These are phyloP conservation scores for Brachypodium distachyon DNA, from an alignment of 202 grass and related monocot species.

Conservation along the genomic window DNA sequence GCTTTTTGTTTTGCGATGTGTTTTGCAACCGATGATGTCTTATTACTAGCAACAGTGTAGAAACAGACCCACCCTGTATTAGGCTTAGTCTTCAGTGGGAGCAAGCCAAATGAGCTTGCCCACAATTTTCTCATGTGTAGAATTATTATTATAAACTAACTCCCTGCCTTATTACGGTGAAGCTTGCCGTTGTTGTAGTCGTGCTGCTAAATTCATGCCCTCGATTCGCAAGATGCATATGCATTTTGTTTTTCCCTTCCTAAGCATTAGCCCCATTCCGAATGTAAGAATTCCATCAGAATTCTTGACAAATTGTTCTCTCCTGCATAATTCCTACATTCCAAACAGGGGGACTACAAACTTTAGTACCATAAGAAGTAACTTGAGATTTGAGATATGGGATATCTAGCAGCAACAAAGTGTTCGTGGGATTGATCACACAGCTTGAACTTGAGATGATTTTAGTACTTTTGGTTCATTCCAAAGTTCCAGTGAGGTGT, in stretches of 20 bases:
- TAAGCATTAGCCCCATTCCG: not conserved
- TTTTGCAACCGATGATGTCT: not conserved
- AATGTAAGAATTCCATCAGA: not conserved
- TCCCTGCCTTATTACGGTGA: not conserved
- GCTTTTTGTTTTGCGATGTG: not conserved
- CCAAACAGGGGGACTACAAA: not conserved
- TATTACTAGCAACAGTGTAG: not conserved
- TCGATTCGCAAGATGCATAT: not conserved
- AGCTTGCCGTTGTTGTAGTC: not conserved
- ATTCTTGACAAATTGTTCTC: not conserved
- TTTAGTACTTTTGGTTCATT: conserved; percentile 6
- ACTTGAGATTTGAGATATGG: not conserved
- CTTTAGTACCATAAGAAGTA: not conserved
- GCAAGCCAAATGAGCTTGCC: not conserved
- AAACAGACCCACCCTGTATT: not conserved
- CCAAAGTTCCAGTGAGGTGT: conserved; percentile 25
- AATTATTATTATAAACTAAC: not conserved
- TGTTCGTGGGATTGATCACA: not conserved
- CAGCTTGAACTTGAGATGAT: conserved; percentile 9
- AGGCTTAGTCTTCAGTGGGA: not conserved
- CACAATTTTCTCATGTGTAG: not conserved
- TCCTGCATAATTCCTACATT: not conserved
- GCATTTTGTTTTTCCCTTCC: not conserved
- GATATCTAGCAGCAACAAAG: not conserved
- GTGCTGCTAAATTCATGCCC: not conserved